Evolutionary conservation across 345 rosid genomes (phyloP).

Genomic region (Eucalyptus albens): DNA sequence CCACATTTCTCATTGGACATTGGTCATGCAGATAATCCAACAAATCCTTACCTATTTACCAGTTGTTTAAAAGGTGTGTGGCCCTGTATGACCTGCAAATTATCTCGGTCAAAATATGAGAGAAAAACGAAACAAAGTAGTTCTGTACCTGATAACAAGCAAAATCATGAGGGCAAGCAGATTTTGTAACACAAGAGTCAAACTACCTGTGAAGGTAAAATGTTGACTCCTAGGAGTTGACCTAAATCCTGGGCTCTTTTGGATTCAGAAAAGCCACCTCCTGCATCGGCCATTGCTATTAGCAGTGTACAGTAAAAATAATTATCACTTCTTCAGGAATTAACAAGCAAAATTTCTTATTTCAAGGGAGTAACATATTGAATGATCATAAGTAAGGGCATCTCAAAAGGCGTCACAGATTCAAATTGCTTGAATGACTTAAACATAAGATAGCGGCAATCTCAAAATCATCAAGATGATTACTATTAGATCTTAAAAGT

Average conservation of each 20-base stretch:
- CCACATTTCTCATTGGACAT: not conserved
- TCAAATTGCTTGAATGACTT: not conserved
- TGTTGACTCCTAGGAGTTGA: slow-evolving; percentile 36
- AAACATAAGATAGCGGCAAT: not conserved
- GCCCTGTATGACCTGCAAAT: slow-evolving; percentile 69
- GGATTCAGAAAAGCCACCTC: slow-evolving; percentile 82
- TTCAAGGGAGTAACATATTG: not conserved
- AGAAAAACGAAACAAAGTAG: not conserved
- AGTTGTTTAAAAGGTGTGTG: slow-evolving; percentile 74
- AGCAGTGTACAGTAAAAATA: not conserved
- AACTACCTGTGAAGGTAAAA: slow-evolving; percentile 61
- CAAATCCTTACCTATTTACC: slow-evolving; percentile 25
- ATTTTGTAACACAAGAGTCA: not conserved
- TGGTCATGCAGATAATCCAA: not conserved
- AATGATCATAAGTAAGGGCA: not conserved
- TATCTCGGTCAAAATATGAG: not conserved
- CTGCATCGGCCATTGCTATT: slow-evolving; percentile 4
- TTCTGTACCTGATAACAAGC: not conserved
- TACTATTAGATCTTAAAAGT: not conserved
- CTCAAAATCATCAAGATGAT: not conserved
- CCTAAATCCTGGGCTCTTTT: slow-evolving; percentile 68
- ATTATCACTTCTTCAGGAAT: not conserved
- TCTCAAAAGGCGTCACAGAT: not conserved
- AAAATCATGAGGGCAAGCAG: not conserved
- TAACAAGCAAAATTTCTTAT: not conserved